Base-by-base conservation (phyloP, 139 green algal genomes). In the Spirogloea muscicola region DNA sequence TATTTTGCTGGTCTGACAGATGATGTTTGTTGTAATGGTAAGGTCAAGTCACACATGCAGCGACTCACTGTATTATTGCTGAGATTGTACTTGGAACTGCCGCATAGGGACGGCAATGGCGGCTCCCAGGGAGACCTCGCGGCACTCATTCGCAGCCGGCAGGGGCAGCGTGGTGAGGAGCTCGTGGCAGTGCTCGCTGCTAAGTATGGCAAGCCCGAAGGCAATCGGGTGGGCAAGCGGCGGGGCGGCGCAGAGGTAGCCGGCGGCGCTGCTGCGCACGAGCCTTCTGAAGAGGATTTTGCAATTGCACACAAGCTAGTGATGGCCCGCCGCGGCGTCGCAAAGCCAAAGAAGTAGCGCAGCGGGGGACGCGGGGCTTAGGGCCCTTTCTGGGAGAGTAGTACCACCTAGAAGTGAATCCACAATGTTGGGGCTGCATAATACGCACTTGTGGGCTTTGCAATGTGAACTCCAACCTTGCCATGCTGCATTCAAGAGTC, bases 261-360 rank as follows among this genome's bases (percentile, higher is more conserved):
- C n/a, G n/a, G n/a, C n/a, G n/a, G n/a, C n/a, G n/a, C n/a, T n/a
- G n/a, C n/a, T n/a, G 31, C 9, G 29, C 29, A 64, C 16, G 55
- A 64, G 55, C 55, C 55, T 38, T 27, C 10, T 36, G 55, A 64
- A 38, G 55, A 64, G 55, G 55, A 64, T 41, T 64, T 64, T 64
- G n/a, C n/a, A n/a, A n/a, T n/a, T n/a, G n/a, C n/a, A n/a, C n/a
- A n/a, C n/a, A n/a, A n/a, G n/a, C n/a, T n/a, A n/a, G n/a, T n/a
- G n/a, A n/a, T n/a, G n/a, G n/a, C n/a, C n/a, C n/a, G n/a, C n/a
- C n/a, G n/a, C n/a, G n/a, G n/a, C n/a, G n/a, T n/a, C n/a, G n/a
- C n/a, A n/a, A n/a, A n/a, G n/a, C n/a, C n/a, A n/a, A n/a, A n/a
- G n/a, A n/a, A n/a, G n/a, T n/a, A n/a, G n/a, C n/a, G n/a, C n/a